These are phyloP conservation scores for Smittium culicis DNA, from an alignment of 371 early-diverging fungal genomes.

Conservation along the genomic window DNA sequence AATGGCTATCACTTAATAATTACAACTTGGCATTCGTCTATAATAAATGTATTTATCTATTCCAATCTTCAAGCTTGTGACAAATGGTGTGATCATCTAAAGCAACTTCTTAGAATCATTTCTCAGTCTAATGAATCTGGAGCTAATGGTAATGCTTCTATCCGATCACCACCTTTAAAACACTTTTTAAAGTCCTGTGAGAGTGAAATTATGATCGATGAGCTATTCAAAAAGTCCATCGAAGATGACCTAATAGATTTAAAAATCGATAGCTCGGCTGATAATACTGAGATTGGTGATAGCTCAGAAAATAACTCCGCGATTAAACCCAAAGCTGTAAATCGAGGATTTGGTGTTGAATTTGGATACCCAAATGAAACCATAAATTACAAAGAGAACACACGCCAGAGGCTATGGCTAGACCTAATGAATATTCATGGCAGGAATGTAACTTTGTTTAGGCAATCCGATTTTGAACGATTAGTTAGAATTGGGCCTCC, in stretches of 20 bases:
- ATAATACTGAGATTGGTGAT: too few relatives aligned
- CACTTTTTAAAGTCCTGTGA: conserved; percentile 53
- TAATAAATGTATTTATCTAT: conserved; percentile 22
- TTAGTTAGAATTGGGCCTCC: conserved; percentile 87
- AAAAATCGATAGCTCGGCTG: not conserved
- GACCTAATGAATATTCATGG: conserved; percentile 68
- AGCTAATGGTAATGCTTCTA: conserved; percentile 14
- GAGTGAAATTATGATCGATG: conserved; percentile 22
- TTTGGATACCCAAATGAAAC: conserved; percentile 77
- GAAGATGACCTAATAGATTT: not conserved
- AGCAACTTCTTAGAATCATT: conserved; percentile 35
- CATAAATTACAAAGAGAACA: conserved; percentile 55
- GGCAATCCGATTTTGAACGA: conserved; percentile 69
- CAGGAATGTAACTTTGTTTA: conserved; percentile 71
- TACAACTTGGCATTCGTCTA: conserved; percentile 34
- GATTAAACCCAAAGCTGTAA: not conserved
- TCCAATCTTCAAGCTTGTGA: conserved; percentile 34
- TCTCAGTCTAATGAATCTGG: conserved; percentile 26
- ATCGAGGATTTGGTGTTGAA: conserved; percentile 48
- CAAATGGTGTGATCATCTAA: conserved; percentile 39
- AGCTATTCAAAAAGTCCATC: not conserved
- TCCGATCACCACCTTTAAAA: conserved; percentile 51
- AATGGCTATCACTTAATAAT: conserved; percentile 29
- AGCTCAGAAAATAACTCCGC: conserved; percentile 1
- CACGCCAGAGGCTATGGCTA: conserved; percentile 62